phyloP scores from a whole-genome alignment of 2,329 filamentous ascomycete species.

The Stemphylium lycopersici region DNA sequence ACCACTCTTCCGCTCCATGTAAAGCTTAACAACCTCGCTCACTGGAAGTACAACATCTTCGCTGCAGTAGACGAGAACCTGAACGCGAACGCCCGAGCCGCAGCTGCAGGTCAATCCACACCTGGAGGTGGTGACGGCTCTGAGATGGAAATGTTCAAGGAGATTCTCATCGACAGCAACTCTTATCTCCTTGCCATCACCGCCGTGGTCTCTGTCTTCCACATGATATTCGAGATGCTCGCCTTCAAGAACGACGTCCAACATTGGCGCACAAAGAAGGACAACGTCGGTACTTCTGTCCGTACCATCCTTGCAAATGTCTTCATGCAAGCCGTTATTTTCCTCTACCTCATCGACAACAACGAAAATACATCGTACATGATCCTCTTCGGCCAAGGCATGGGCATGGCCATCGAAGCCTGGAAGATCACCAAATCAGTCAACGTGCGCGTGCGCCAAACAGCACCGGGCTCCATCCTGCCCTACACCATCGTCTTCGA shows the following conservation, averaged over 20 bases:
- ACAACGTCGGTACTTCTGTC: conserved; percentile 94
- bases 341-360: conserved; percentile 96
- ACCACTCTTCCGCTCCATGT: conserved; percentile 81
- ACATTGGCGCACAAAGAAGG: conserved; percentile 99
- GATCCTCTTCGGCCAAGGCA: conserved; percentile 91
- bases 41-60: conserved; percentile 90
- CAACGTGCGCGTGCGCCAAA: conserved; percentile 78
- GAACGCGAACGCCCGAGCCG: conserved; percentile 80
- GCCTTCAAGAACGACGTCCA: conserved; percentile 97
- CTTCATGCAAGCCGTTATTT: conserved; percentile 95
- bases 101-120: conserved; percentile 71
- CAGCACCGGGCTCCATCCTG: conserved; percentile 70
- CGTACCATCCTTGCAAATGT: conserved; percentile 96
- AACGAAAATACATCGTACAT: conserved; percentile 98
- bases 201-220: conserved; percentile 80
- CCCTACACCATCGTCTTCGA: conserved; percentile 86
- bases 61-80: conserved; percentile 85
- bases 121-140: conserved; percentile 84
- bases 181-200: conserved; percentile 87
- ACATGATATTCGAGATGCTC: conserved; percentile 93
- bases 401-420: conserved; percentile 77
- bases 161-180: conserved; percentile 92
- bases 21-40: conserved; percentile 76
- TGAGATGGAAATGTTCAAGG: conserved; percentile 97
- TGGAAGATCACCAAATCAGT: conserved; percentile 99